Evolutionary conservation across 208 protist species (phyloP), one percentile per base, ranked within the genome.

Genomic region (Wallacemonas rigidus): DNA sequence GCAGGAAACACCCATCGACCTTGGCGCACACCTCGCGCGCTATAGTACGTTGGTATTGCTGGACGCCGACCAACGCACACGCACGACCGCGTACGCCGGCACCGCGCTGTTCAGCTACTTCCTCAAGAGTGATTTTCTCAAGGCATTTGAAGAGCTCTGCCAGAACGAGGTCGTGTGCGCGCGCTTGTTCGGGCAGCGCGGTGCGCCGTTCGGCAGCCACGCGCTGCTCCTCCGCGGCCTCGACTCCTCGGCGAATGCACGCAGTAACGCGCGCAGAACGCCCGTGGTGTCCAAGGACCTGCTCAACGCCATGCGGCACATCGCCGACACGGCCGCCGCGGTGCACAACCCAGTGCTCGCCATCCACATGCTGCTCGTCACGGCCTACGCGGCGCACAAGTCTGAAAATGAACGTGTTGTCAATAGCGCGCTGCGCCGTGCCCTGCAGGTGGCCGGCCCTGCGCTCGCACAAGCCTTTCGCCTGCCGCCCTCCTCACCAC

Each of bases 91-190:
- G 5, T 75, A 79, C 43, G 80, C 86, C 17, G 86, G 83, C n/a
- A 74, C 82, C 8, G 76, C 90, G 26, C 69, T 87, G 36, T 95
- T 93, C 68, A 55, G 64, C 73, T 93, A 93, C 76, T 93, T 95
- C 64, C 58, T 81, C 61, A 87, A 89, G 57, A 85, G 75, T 53
- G 83, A 80, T 48, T 73, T 89, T 45, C 74, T 75, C 0, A 77
- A 82, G 58, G 77, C 83, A 0, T 95, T 95, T 67, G 84, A 81
- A 35, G 84, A 95, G 60, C 84, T 84, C 63, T 91, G 86, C 64
- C 72, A 77, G 62, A 88, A 87, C 53, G 87, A 92, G 48, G 71
- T 75, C 17, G 79, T 93, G 53, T 85, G 77, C 62, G 67, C 74
- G 7, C 82, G 73, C 7, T 76, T 95, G 15, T 84, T 95, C 60